phyloP scores from a whole-genome alignment of 1,284 basidiomycete species.

The Pholiota adiposa region DNA sequence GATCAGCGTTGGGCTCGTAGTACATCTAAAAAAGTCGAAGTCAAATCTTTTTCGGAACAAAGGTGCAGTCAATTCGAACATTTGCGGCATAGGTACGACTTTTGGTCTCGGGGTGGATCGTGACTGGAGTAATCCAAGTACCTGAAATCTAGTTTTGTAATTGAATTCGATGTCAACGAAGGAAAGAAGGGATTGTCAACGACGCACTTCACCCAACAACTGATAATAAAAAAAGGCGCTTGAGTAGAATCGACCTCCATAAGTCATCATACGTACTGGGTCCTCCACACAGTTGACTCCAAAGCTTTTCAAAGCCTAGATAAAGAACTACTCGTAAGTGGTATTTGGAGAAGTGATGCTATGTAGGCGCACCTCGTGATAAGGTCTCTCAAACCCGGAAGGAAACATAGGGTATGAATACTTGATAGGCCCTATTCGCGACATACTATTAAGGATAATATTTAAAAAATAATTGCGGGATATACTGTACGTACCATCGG shows the following conservation, averaged over 20 bases:
- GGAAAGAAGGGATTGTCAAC: neutral
- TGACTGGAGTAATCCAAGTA: constrained; percentile 9
- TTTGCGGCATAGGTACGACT: constrained; percentile 9
- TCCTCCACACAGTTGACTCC: constrained; percentile 7
- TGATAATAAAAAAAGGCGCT: neutral
- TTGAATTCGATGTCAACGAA: neutral
- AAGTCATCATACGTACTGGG: constrained; percentile 2
- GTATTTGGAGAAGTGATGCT: too few species aligned
- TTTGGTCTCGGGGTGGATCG: constrained; percentile 4
- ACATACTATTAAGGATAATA: too few species aligned
- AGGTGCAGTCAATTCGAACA: neutral
- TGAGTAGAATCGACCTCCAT: too few species aligned
- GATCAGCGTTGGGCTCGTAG: constrained; percentile 4
- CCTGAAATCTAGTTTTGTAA: neutral
- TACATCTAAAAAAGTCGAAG: neutral
- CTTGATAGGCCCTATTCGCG: neutral
- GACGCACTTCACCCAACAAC: constrained; percentile 1
- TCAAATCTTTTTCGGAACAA: neutral
- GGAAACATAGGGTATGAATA: neutral
- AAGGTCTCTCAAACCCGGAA: constrained; percentile 8
- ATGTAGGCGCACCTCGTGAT: constrained; percentile 5
- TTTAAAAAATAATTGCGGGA: neutral
- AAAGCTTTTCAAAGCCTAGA: constrained; percentile 1
- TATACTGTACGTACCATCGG: constrained; percentile 8
- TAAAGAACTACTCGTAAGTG: neutral